phyloP scores from a whole-genome alignment of 2,329 filamentous ascomycete species.

The Ophiocordyceps camponoti-floridani region DNA sequence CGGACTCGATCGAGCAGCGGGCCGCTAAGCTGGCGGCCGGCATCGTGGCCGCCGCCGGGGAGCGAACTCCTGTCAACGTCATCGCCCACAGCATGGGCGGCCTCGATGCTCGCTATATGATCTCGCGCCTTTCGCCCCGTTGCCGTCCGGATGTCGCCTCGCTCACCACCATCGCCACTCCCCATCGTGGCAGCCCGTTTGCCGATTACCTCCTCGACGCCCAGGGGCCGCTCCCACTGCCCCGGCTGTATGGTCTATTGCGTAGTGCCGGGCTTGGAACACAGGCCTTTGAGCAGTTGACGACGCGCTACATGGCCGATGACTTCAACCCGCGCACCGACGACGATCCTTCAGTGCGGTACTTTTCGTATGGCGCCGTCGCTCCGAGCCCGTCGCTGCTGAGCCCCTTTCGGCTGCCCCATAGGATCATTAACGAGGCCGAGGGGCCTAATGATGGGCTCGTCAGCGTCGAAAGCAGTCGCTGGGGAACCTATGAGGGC shows the following conservation, averaged over 20 bases:
- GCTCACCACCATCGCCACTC: slow-evolving; percentile 36
- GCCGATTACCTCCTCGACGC: slow-evolving; percentile 33
- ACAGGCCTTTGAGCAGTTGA: slow-evolving; percentile 42
- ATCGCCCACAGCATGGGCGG: slow-evolving; percentile 54
- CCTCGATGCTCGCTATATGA: slow-evolving; percentile 47
- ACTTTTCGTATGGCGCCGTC: slow-evolving; percentile 45
- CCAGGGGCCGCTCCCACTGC: slow-evolving; percentile 26
- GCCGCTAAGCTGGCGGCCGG: slow-evolving; percentile 36
- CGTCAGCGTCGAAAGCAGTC: slow-evolving; percentile 45
- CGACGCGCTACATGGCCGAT: slow-evolving; percentile 35
- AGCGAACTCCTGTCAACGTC: slow-evolving; percentile 49
- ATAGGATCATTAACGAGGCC: slow-evolving; percentile 25
- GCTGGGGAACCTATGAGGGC: slow-evolving; percentile 46
- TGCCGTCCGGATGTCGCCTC: slow-evolving; percentile 20
- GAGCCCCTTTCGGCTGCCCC: slow-evolving; percentile 42
- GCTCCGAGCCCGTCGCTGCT: slow-evolving; percentile 32
- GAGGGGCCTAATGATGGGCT: slow-evolving; percentile 49
- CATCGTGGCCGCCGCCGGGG: slow-evolving; percentile 21
- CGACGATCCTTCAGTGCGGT: slow-evolving; percentile 32
- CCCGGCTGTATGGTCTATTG: slow-evolving; percentile 33
- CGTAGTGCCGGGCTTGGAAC: slow-evolving; percentile 35
- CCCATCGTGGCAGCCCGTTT: slow-evolving; percentile 35
- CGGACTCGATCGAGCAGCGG: slow-evolving; percentile 40
- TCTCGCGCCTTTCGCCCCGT: slow-evolving; percentile 32
- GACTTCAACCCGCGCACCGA: slow-evolving; percentile 40